phyloP scores from a whole-genome alignment of 768 basidiomycete species.

The Termitomyces eurrhizus region DNA sequence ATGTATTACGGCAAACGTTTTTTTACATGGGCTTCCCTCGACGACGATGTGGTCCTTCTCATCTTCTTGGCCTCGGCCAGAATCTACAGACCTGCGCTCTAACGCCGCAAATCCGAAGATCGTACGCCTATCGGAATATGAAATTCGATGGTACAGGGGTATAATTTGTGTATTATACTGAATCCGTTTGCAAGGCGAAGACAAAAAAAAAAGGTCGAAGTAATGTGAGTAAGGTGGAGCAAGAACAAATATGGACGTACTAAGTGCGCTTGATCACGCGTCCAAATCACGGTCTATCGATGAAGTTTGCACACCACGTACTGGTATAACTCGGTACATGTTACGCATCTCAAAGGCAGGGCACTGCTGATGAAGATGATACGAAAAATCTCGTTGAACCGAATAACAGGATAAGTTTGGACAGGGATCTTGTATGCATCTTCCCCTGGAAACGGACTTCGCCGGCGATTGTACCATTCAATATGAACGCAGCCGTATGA shows the following conservation, averaged over 20 bases:
- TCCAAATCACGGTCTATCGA: background rate
- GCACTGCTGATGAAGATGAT: background rate
- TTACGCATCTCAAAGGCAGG: background rate
- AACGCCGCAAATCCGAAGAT: constrained; percentile 1
- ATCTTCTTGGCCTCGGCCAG: background rate
- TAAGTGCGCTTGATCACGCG: background rate
- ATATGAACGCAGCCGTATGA: background rate
- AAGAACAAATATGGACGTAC: background rate
- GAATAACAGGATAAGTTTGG: background rate
- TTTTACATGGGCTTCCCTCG: too few relatives aligned
- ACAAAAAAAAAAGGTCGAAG: background rate
- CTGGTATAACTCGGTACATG: too few relatives aligned
- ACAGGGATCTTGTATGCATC: background rate
- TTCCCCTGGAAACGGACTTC: constrained; percentile 5
- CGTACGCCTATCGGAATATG: background rate
- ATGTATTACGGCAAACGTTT: background rate
- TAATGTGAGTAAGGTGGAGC: background rate
- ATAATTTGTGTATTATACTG: background rate
- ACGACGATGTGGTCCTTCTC: background rate
- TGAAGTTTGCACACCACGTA: background rate
- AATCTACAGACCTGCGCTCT: background rate
- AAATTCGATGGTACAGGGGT: background rate
- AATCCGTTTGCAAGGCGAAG: background rate
- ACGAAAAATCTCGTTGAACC: background rate
- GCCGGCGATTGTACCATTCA: background rate